Evolutionary conservation across 768 basidiomycete species (phyloP).

Genomic region (Favolaschia claudopus): DNA sequence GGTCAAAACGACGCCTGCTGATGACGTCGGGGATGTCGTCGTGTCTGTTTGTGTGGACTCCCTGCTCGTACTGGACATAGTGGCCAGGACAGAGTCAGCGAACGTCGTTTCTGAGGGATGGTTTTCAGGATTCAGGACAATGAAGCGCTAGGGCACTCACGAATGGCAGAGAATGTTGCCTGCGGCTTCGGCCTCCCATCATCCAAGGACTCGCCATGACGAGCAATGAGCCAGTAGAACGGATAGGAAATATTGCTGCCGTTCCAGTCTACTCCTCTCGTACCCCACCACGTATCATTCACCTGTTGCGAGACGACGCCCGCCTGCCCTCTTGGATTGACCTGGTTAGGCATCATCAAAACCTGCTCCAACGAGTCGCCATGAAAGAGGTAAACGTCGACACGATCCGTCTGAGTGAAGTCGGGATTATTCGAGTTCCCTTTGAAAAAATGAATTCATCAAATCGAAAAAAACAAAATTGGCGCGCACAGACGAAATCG

Average conservation of each 20-base stretch:
- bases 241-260: constrained; percentile 66
- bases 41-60: background rate
- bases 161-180: constrained; percentile 80
- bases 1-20: background rate
- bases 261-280: constrained; percentile 54
- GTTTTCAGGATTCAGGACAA: background rate
- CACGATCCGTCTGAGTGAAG: constrained; percentile 63
- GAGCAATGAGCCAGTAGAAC: constrained; percentile 80
- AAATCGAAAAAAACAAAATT: constrained; percentile 21
- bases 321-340: constrained; percentile 59
- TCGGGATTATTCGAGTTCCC: constrained; percentile 81
- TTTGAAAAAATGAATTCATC: constrained; percentile 37
- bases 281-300: constrained; percentile 80
- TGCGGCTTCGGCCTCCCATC: constrained; percentile 65
- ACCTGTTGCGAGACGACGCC: constrained; percentile 62
- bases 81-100: constrained; percentile 70
- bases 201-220: constrained; percentile 58
- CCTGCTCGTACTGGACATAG: constrained; percentile 57
- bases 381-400: constrained; percentile 81
- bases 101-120: constrained; percentile 69
- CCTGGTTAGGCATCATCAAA: constrained; percentile 46
- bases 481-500: constrained; percentile 78
- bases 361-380: constrained; percentile 68
- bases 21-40: background rate
- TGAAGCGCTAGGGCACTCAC: constrained; percentile 54